Percentiles rank a stretch among this genome's conserved stretches.
Conservation (phyloP, 139 green algal species). For the Yamagishiella unicocca region DNA sequence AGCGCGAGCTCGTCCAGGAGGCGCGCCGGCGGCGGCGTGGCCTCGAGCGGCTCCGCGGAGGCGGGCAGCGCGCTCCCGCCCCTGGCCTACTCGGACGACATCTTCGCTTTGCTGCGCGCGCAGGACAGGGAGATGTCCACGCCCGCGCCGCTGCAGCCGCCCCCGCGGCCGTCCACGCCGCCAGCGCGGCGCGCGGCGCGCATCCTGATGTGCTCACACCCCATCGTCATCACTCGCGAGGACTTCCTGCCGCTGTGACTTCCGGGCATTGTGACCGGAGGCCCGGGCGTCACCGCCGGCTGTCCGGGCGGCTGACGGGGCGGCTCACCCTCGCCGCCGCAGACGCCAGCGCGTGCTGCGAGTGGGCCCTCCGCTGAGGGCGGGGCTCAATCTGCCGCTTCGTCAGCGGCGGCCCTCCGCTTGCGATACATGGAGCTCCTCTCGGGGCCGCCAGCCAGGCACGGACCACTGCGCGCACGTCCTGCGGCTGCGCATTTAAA, state of each 20-base stretch:
- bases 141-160: neutral
- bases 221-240: slow-evolving; percentile 45
- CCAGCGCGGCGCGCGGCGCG: slow-evolving; percentile 20
- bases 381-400: too few relatives aligned
- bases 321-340: too few relatives aligned
- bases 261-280: neutral
- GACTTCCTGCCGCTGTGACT: slow-evolving; percentile 31
- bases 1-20: neutral
- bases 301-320: too few relatives aligned
- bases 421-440: too few relatives aligned
- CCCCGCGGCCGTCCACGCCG: slow-evolving; percentile 1
- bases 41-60: neutral
- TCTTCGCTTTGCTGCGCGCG: neutral
- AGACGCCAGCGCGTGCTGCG: too few relatives aligned
- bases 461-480: too few relatives aligned
- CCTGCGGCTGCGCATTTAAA: too few relatives aligned
- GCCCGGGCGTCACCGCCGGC: too few relatives aligned
- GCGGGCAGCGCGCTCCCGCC: too few relatives aligned
- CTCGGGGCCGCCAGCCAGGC: too few relatives aligned
- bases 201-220: slow-evolving; percentile 44
- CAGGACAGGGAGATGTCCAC: neutral
- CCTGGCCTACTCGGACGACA: neutral
- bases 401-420: too few relatives aligned
- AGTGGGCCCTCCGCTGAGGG: too few relatives aligned
- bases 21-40: neutral